phyloP scores from a whole-genome alignment of 2,329 filamentous ascomycete species.

The Clonostachys solani region DNA sequence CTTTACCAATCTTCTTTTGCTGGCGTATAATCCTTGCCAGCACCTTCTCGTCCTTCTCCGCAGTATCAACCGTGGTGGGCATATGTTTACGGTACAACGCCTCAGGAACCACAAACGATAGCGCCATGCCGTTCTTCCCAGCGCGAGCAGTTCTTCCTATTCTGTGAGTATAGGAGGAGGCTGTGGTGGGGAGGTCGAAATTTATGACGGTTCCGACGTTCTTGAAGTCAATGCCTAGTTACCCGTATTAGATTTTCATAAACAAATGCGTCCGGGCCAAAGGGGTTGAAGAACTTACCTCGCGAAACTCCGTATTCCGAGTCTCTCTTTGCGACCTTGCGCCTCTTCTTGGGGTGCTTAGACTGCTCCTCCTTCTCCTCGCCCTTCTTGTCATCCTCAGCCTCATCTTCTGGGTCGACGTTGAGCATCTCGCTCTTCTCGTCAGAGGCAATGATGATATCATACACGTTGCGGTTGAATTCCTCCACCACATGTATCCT shows the following conservation, averaged over 20 bases:
- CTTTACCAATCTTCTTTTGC: conserved; percentile 73
- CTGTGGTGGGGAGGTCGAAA: conserved; percentile 86
- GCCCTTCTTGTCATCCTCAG: conserved; percentile 13
- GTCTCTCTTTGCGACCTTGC: conserved; percentile 61
- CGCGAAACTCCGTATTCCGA: conserved; percentile 94
- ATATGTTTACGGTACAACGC: conserved; percentile 85
- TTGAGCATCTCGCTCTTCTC: conserved; percentile 71
- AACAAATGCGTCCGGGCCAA: too few species aligned
- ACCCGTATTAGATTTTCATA: too few species aligned
- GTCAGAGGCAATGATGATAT: conserved; percentile 95
- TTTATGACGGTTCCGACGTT: conserved; percentile 94
- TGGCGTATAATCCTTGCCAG: conserved; percentile 75
- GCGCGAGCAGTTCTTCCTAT: conserved; percentile 92
- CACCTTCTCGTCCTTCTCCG: conserved; percentile 81
- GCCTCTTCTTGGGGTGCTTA: conserved; percentile 49
- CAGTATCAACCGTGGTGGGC: conserved; percentile 70
- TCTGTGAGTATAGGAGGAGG: conserved; percentile 94
- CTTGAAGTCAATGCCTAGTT: conserved; percentile 76
- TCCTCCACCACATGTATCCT: conserved; percentile 93
- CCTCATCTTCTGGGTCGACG: conserved; percentile 30
- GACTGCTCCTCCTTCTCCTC: conserved; percentile 12
- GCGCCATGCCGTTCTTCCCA: conserved; percentile 85
- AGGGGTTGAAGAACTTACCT: conserved; percentile 36
- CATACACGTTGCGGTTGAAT: conserved; percentile 95
- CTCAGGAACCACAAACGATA: conserved; percentile 89